Base-by-base conservation (phyloP, 129 eudicot genomes). In the Helianthus tuberosus region DNA sequence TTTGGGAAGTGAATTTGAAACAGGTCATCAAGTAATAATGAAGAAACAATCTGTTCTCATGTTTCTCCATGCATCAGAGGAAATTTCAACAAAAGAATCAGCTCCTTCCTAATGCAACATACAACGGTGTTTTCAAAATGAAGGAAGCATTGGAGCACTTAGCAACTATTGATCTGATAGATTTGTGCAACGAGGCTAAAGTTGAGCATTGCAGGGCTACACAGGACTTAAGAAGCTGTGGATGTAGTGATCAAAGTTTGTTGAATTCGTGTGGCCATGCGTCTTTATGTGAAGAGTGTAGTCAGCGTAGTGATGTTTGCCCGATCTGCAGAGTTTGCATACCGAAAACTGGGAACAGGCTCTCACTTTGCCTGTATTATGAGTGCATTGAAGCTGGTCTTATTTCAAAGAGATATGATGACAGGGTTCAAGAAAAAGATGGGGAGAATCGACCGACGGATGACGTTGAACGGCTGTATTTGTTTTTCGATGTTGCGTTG, bases 381-480 rank as follows among this genome's bases (percentile, higher is more conserved):
- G 91, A 94, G 86, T 90, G 97, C 75, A 86, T 94, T 61, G 96
- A 91, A 74, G 96, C 90, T 14, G 96, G 99, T 70, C 93, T 94
- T 74, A 88, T 94, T 71, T 91, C 96, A 62, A 90, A 87, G 80
- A 85, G 82, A 72, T 83, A 80, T 57, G 97, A 91, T 78, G 99
- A 88, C 52, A 82, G 90, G 68, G 81, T 85, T 73, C 93, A 85
- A 78, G 97, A 86, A 67, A 83, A 83, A 79, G 96, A 84, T 48
- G 77, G 86, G 49, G 97, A 86, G 35, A 76, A 84, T 15, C 84
- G 82, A 69, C 69, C 80, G 27, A 60, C 80, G 23, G 93, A 89
- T 59, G 97, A 94, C 73, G 88, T 91, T 39, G 87, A 81, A 53
- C 82, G 99, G 29, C 91, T 94, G 48, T 85, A 88, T 80, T 80